These are phyloP conservation scores for Dactylis glomerata DNA, from an alignment of 176 grass and related monocot genomes.

Conservation along the genomic window DNA sequence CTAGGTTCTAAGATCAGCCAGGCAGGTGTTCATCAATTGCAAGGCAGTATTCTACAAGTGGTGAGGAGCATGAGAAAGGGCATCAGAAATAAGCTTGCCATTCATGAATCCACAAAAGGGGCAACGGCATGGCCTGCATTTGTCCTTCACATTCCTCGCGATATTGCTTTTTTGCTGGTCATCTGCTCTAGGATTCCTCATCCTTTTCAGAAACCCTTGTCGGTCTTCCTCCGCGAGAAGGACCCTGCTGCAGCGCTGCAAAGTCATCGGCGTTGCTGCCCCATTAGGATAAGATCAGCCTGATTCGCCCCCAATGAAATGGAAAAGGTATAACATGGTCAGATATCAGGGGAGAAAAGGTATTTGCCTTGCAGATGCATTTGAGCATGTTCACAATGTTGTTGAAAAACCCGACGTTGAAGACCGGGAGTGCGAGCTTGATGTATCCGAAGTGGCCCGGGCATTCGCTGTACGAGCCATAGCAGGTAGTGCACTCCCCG, in stretches of 20 bases:
- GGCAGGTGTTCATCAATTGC: not conserved
- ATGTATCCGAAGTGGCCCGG: constrained; percentile 92
- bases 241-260: constrained; percentile 72
- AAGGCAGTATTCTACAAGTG: not conserved
- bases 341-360: not conserved
- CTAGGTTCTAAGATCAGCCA: constrained; percentile 8
- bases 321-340: not conserved
- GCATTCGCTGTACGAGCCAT: constrained; percentile 61
- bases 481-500: constrained; percentile 63
- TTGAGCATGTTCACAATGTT: constrained; percentile 73
- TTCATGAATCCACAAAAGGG: constrained; percentile 73
- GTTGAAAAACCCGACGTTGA: constrained; percentile 82
- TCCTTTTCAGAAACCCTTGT: constrained; percentile 72
- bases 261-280: constrained; percentile 6
- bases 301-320: not conserved
- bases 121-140: constrained; percentile 73
- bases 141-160: constrained; percentile 78
- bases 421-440: constrained; percentile 84
- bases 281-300: not conserved
- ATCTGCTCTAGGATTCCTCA: constrained; percentile 86
- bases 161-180: constrained; percentile 47
- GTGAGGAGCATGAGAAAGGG: not conserved
- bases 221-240: constrained; percentile 63
- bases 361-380: constrained; percentile 86
- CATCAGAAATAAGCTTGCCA: constrained; percentile 40